Evolutionary conservation across 108 stramenopile species (phyloP), one percentile per base, ranked within the genome.

Genomic region (Stephanodiscus minutulus): DNA sequence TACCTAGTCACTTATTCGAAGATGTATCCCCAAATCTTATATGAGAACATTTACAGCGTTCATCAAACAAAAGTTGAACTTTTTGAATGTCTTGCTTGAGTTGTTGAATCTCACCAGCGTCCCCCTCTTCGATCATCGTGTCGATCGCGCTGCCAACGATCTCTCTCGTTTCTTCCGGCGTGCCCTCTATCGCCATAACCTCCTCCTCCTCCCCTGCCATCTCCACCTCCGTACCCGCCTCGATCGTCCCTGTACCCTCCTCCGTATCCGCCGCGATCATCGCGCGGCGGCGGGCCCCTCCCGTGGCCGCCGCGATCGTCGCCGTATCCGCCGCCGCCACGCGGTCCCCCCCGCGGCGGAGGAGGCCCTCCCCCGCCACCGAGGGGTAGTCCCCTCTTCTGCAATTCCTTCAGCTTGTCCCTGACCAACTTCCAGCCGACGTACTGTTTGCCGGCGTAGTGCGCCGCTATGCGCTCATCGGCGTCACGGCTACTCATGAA

Each of bases 391-490:
- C 71, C 76, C 48, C 21, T 72, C 72, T 89, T 86, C 60, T 88
- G 59, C 82, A 96, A 82, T 77, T 90, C 87, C 56, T 83, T 79
- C 53, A 86, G 82, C 61, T 96, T 96, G 61, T 92, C 95, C 18
- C 95, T 82, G n/a, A 93, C 91, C 79, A 91, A 66, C 54, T 96
- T 93, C 95, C 95, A 96, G 20, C 95, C 95, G 0, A 93, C 87
- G 66, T 96, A 96, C 68, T 96, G 95, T 77, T 93, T 96, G 44
- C 95, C 95, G 0, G 95, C 91, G 79, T 92, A 96, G 78, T 96
- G 95, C 7, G 95, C 95, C 3, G 95, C 95, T 66, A 96, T 93
- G 13, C 95, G 80, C 62, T 96, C 95, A 73, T 96, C 95, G 50
- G 95, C 95, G 80, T 96, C 95, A 29, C 91, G 87, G 57, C 86